Conservation (phyloP, 2,329 filamentous ascomycete genomes). For the Fusarium aywerte region DNA sequence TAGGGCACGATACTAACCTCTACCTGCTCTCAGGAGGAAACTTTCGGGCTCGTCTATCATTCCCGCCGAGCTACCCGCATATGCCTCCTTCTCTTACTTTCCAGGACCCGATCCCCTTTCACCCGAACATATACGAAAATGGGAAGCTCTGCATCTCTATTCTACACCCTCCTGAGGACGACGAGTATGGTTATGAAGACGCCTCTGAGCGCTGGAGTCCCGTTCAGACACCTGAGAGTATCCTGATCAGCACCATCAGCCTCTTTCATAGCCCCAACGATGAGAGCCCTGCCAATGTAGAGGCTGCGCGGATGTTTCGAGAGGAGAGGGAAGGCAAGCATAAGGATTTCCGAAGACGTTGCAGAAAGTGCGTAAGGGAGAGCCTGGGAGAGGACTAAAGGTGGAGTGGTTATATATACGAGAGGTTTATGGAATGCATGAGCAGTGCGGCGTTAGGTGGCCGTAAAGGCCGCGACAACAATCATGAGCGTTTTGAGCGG, state of each 20-base stretch:
- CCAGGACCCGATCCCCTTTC: constrained; percentile 83
- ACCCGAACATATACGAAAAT: constrained; percentile 91
- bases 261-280: constrained; percentile 94
- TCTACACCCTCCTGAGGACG: constrained; percentile 92
- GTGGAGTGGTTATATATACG: not conserved
- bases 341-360: constrained; percentile 81
- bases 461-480: constrained; percentile 9
- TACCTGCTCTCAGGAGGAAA: constrained; percentile 74
- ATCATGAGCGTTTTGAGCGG: constrained; percentile 33
- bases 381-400: constrained; percentile 77
- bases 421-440: not conserved
- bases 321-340: constrained; percentile 73
- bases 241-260: constrained; percentile 90
- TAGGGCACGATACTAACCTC: constrained; percentile 20
- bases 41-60: constrained; percentile 86
- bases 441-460: constrained; percentile 25
- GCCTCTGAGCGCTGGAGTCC: constrained; percentile 93
- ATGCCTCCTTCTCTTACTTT: constrained; percentile 91
- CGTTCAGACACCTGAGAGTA: constrained; percentile 94
- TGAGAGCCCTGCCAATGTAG: constrained; percentile 93
- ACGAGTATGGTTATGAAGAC: constrained; percentile 92
- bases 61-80: constrained; percentile 87
- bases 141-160: constrained; percentile 97
- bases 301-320: constrained; percentile 88
- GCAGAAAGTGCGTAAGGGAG: constrained; percentile 81